Percentiles rank a stretch among this genome's conserved stretches.
Evolutionary conservation across 139 green algal genomes (phyloP).

Genomic region (Raphidocelis subcapitata): DNA sequence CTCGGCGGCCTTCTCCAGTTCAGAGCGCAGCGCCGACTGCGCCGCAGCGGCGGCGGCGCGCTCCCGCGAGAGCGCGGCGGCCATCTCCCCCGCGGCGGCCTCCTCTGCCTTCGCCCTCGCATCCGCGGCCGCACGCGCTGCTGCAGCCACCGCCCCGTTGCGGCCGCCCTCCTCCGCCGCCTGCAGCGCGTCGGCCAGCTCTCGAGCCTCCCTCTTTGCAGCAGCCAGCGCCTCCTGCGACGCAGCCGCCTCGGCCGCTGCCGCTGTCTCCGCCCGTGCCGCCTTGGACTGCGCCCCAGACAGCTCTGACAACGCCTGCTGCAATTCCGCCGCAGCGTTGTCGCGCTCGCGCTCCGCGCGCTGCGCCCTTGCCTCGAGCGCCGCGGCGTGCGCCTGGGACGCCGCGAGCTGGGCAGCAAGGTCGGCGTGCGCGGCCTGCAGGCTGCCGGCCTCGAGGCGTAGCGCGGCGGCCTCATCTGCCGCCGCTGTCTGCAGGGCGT

Average conservation of each 20-base stretch:
- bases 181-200: slow-evolving; percentile 5
- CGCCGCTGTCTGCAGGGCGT: not conserved
- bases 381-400: slow-evolving; percentile 9
- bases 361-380: not conserved
- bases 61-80: too few species aligned
- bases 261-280: not conserved
- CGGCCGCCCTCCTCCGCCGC: slow-evolving; percentile 7
- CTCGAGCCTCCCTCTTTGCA: slow-evolving; percentile 1
- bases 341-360: not conserved
- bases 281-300: slow-evolving; percentile 11
- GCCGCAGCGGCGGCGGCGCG: slow-evolving; percentile 1
- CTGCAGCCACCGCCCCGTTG: slow-evolving; percentile 16
- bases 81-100: not conserved
- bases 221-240: slow-evolving; percentile 8
- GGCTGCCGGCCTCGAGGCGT: not conserved
- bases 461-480: not conserved
- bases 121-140: not conserved
- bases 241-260: slow-evolving; percentile 16
- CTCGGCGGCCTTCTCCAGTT: slow-evolving; percentile 6
- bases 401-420: slow-evolving; percentile 11
- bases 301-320: slow-evolving; percentile 18
- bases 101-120: slow-evolving; percentile 6
- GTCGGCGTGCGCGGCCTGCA: not conserved
- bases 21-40: not conserved
- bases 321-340: not conserved